Evolutionary conservation across 1,284 basidiomycete genomes (phyloP).

Genomic region (Irpex sp.): DNA sequence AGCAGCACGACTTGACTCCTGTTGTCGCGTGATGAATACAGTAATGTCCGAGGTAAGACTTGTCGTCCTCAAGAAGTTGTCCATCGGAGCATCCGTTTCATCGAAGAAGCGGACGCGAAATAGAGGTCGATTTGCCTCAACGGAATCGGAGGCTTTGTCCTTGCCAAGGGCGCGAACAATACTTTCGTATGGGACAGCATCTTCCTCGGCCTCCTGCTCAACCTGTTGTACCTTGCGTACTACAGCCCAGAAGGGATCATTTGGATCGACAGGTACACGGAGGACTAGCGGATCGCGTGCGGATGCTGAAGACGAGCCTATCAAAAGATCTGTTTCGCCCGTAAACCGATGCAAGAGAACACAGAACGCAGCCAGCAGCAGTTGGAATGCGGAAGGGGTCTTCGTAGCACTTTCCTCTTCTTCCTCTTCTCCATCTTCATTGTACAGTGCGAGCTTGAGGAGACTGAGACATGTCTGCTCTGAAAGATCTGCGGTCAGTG

Average conservation of each 20-base stretch:
- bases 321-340: slow-evolving; percentile 90
- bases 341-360: slow-evolving; percentile 94
- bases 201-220: slow-evolving; percentile 80
- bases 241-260: slow-evolving; percentile 89
- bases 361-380: slow-evolving; percentile 87
- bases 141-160: slow-evolving; percentile 47
- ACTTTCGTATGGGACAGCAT: slow-evolving; percentile 80
- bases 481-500: slow-evolving; percentile 59
- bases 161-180: slow-evolving; percentile 74
- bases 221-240: slow-evolving; percentile 83
- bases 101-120: slow-evolving; percentile 98
- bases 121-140: slow-evolving; percentile 55
- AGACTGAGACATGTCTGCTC: slow-evolving; percentile 65
- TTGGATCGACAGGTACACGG: slow-evolving; percentile 79
- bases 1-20: slow-evolving; percentile 61
- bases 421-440: slow-evolving; percentile 42
- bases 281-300: slow-evolving; percentile 80
- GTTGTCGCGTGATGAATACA: slow-evolving; percentile 66
- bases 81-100: slow-evolving; percentile 71
- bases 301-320: slow-evolving; percentile 85
- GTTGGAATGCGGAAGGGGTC: slow-evolving; percentile 83
- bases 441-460: slow-evolving; percentile 73
- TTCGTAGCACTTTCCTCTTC: slow-evolving; percentile 42
- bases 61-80: slow-evolving; percentile 74
- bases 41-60: slow-evolving; percentile 90